Percentiles rank a stretch among this genome's conserved stretches.
Conservation (phyloP, 2,329 filamentous ascomycete genomes). For the Aspergillus sp. region DNA sequence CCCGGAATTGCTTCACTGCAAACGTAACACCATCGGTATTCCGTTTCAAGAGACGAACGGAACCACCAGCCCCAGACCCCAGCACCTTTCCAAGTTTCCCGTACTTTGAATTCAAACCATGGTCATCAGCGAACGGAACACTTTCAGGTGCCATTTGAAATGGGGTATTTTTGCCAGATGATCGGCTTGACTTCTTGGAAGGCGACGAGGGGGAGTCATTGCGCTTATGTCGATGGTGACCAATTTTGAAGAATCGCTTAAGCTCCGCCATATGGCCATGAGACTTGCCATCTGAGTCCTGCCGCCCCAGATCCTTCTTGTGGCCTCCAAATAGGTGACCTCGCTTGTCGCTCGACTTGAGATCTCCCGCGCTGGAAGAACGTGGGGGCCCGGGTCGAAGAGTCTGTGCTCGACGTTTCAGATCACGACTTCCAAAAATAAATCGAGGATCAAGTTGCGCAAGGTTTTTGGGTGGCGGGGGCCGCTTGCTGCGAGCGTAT, state of each 20-base stretch:
- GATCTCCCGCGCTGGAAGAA: conserved; percentile 38
- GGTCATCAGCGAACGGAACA: conserved; percentile 89
- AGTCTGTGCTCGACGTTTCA: conserved; percentile 54
- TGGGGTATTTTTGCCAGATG: conserved; percentile 46
- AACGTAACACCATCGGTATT: conserved; percentile 90
- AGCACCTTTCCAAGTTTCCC: conserved; percentile 92
- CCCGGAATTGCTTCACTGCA: conserved; percentile 93
- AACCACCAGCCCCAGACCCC: conserved; percentile 88
- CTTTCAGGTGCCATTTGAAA: conserved; percentile 45
- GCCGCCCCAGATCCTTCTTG: conserved; percentile 47
- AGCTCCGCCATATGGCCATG: conserved; percentile 82
- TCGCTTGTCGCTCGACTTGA: conserved; percentile 44
- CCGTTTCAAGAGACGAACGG: conserved; percentile 87
- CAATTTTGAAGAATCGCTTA: conserved; percentile 87
- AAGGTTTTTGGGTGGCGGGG: conserved; percentile 59
- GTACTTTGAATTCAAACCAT: conserved; percentile 83
- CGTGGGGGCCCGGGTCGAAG: conserved; percentile 36
- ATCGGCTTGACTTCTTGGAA: conserved; percentile 50
- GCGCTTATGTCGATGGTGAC: conserved; percentile 59
- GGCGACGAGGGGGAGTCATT: conserved; percentile 56
- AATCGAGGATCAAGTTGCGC: conserved; percentile 72
- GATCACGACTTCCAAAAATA: conserved; percentile 71
- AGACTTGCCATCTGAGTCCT: conserved; percentile 46
- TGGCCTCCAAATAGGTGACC: conserved; percentile 47
- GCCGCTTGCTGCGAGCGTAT: conserved; percentile 74